These are phyloP conservation scores for Russula abietina DNA, from an alignment of 768 basidiomycete genomes.

Conservation along the genomic window DNA sequence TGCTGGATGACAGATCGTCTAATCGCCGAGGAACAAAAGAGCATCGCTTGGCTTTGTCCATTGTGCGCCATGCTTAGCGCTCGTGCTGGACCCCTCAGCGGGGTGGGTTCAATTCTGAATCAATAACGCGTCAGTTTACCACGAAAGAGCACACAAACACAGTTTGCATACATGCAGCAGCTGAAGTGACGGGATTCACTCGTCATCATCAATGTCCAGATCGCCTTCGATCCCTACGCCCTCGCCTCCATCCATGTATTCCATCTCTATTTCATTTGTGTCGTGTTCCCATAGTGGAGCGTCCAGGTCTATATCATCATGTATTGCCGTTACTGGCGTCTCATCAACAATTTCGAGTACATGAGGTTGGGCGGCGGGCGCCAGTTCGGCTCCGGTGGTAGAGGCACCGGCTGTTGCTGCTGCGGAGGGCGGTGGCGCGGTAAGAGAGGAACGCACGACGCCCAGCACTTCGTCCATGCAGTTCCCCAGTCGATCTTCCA, in stretches of 20 bases:
- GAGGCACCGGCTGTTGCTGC: background rate
- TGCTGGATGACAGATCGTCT: background rate
- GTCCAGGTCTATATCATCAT: conserved; percentile 5
- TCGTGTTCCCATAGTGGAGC: conserved; percentile 19
- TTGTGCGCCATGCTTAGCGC: no score
- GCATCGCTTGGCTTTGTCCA: background rate
- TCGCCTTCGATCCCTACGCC: conserved; percentile 26
- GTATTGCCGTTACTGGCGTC: background rate
- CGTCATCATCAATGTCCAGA: conserved; percentile 26
- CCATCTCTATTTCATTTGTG: conserved; percentile 4
- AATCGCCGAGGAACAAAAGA: background rate
- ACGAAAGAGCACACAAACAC: background rate
- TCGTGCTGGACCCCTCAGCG: background rate
- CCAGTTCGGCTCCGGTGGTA: background rate
- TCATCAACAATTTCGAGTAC: conserved; percentile 14
- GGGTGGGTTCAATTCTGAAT: background rate
- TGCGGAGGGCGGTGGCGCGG: conserved; percentile 12
- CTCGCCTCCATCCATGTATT: conserved; percentile 25
- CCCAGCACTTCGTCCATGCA: conserved; percentile 61
- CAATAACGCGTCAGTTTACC: background rate
- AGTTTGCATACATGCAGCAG: background rate
- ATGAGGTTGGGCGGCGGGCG: background rate
- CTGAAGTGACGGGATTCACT: background rate
- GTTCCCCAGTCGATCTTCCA: conserved; percentile 74
- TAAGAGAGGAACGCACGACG: conserved; percentile 45